These are phyloP conservation scores for Panus rudis DNA, from an alignment of 768 basidiomycete genomes.

Conservation along the genomic window DNA sequence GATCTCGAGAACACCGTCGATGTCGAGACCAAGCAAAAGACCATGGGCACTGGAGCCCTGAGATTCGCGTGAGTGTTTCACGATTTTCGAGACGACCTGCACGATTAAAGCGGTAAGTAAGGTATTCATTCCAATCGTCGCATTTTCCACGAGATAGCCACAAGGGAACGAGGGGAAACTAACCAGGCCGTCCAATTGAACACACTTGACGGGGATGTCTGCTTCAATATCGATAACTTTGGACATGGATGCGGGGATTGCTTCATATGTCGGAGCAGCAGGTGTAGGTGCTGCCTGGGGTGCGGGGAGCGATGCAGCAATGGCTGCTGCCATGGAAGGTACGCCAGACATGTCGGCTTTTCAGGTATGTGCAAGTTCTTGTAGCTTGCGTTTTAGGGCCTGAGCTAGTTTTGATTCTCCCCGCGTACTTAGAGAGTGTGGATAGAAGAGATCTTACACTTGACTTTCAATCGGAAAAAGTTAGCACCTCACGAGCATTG, in stretches of 20 bases:
- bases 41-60: constrained; percentile 72
- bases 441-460: too few species aligned
- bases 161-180: constrained; percentile 19
- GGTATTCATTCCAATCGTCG: neutral
- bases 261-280: constrained; percentile 67
- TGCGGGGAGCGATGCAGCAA: constrained; percentile 77
- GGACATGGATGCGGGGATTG: constrained; percentile 88
- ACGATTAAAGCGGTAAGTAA: constrained; percentile 4
- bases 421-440: too few species aligned
- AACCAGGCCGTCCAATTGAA: constrained; percentile 86
- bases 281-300: constrained; percentile 55
- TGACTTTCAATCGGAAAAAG: too few species aligned
- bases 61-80: constrained; percentile 85
- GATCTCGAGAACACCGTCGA: constrained; percentile 86
- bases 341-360: constrained; percentile 18
- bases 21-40: constrained; percentile 82
- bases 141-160: neutral
- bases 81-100: constrained; percentile 88
- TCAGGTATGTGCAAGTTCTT: too few species aligned
- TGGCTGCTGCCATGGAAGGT: constrained; percentile 85
- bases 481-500: too few species aligned
- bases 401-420: too few species aligned
- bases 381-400: too few species aligned
- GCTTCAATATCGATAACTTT: constrained; percentile 92
- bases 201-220: constrained; percentile 68